Base-by-base conservation (phyloP, 257 asterid genomes). In the Plantago elongata region DNA sequence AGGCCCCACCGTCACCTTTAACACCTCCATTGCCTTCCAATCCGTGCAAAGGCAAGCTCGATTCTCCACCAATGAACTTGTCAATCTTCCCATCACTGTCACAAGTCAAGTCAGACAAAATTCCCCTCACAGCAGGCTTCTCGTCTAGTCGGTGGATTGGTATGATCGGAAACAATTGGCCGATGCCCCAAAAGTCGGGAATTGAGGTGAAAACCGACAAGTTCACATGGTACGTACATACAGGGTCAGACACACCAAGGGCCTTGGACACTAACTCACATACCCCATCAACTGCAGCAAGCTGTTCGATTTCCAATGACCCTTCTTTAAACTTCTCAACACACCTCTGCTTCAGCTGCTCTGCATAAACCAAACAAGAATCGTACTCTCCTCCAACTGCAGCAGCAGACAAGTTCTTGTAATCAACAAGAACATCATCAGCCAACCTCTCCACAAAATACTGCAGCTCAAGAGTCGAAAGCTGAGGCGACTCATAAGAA, bases 131-230 rank as follows among this genome's bases (percentile, higher is more conserved):
- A 11, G 59, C 57, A 13, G 99, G 99, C 77, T 65, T 81, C 34
- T 93, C 97, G 5, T 85, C 85, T 3, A 83, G 87, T 67, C 83
- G 79, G 75, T 93, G 97, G 67, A 93, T 89, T 3, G 99, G 99
- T 45, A 93, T 65, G 11, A 93, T 82, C 0, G 99, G 99, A 22
- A 93, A 93, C 51, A 93, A 65, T 86, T 93, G 97, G 17, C 72
- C 83, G 8, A 93, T 80, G 13, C 86, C 99, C 99, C 99, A 93
- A 61, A 93, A 89, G 75, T 93, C 99, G 13, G 97, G 99, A 60
- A 93, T 79, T 2, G 99, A 93, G 49, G 99, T 89, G 82, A 93
- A 93, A 65, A 93, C 60, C 0, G 99, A 93, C 0, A 93, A 62
- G 59, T 93, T 89, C 16, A 85, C 89, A 67, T 93, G 79, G 78